Evolutionary conservation across 768 basidiomycete species (phyloP), one percentile per base, ranked within the genome.

Genomic region (Mycena haematopus): DNA sequence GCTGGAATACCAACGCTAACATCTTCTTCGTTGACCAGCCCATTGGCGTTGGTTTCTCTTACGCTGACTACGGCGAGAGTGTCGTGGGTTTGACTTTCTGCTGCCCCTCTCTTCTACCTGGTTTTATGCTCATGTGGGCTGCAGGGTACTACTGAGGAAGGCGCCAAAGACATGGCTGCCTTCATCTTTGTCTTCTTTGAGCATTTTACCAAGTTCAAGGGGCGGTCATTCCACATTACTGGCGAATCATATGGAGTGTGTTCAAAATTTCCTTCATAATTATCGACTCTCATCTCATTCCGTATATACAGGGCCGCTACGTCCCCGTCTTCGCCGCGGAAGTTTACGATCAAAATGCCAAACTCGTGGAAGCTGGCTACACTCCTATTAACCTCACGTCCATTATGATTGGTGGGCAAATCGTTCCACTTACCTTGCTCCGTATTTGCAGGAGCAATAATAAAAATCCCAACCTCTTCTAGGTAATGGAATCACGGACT

Each of bases 181-280:
- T 92, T 92, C 66, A 79, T 91, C 0, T 77, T 83, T 3, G 84
- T 92, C 56, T 91, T 91, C 75, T 91, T 91, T 51, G 88, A 91
- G 67, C 81, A 86, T 59, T 93, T 93, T 70, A 79, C 74, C 58
- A 78, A 87, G 68, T 91, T 91, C 78, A 86, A 89, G 66, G 89
- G 88, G 2, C 77, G 89, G 3, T 71, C 77, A 2, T 86, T 89
- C 73, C 87, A 89, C 62, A 81, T 89, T 78, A 78, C 85, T 2
- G 86, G 80, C 19, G 79, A 86, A 73, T 84, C 82, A 9, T 85
- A 86, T 44, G 84, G 80, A 13, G 84, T 82, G 63, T 50, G 78
- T 73, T 22, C 17, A 15, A 44, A 36, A 9, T 36, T 42, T 24
- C 19, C 19, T 42, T 5, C n/a, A 47, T 36, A 7, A 27, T n/a